Evolutionary conservation across 192 early-diverging fungal species (phyloP).

Genomic region (Coemansia sp.): DNA sequence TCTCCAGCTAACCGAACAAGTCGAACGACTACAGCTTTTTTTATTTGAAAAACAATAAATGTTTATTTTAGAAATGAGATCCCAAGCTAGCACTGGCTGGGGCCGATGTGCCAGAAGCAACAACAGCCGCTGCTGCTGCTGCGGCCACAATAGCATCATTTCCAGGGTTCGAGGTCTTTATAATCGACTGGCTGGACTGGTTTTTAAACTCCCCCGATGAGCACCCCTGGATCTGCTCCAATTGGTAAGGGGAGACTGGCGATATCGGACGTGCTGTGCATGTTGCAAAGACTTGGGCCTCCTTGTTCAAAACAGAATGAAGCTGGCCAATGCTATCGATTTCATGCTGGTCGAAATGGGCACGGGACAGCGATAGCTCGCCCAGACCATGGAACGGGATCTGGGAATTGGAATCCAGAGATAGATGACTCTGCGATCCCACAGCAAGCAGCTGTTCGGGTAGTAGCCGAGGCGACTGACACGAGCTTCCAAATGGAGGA

Average conservation of each 20-base stretch:
- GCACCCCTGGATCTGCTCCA: constrained; percentile 39
- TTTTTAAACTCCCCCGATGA: constrained; percentile 40
- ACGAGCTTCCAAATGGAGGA: constrained; percentile 23
- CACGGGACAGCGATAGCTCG: constrained; percentile 31
- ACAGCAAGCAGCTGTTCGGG: constrained; percentile 39
- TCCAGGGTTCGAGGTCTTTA: not conserved
- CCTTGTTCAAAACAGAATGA: constrained; percentile 42
- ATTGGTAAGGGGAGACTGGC: constrained; percentile 50
- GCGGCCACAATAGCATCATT: constrained; percentile 6
- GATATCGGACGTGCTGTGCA: constrained; percentile 35
- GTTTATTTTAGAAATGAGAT: not conserved
- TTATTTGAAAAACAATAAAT: too few relatives aligned
- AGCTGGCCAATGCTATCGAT: constrained; percentile 40
- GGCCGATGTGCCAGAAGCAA: constrained; percentile 3
- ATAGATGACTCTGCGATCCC: constrained; percentile 19
- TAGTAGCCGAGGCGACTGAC: constrained; percentile 28
- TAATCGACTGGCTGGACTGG: constrained; percentile 8
- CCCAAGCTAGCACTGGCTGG: not conserved
- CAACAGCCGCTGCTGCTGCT: constrained; percentile 5
- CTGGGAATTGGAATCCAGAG: constrained; percentile 34
- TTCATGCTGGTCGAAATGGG: constrained; percentile 32
- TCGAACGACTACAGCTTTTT: too few relatives aligned
- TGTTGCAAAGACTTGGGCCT: constrained; percentile 12
- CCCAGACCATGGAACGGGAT: constrained; percentile 32
- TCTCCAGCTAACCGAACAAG: not conserved